Evolutionary conservation across 1,139 yeast species (phyloP).

Genomic region (Ogataea hybrid): DNA sequence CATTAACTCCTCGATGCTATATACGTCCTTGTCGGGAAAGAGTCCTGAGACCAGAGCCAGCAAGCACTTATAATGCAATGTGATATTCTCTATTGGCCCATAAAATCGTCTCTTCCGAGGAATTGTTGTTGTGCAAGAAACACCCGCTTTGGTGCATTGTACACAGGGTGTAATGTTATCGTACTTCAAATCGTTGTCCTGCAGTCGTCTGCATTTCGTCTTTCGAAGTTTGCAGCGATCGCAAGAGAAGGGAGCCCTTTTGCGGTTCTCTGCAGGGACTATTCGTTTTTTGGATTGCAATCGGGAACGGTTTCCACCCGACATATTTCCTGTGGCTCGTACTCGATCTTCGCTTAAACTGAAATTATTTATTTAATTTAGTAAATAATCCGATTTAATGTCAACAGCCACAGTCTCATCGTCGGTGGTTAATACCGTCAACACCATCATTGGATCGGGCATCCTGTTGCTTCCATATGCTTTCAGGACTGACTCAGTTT

Average conservation of each 20-base stretch:
- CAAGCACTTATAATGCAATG: conserved; percentile 40
- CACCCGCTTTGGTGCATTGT: conserved; percentile 36
- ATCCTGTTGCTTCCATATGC: conserved; percentile 91
- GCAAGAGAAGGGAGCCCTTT: conserved; percentile 42
- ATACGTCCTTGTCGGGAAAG: conserved; percentile 42
- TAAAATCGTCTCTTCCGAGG: conserved; percentile 38
- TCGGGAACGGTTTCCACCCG: conserved; percentile 4
- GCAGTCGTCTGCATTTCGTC: conserved; percentile 40
- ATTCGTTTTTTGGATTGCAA: conserved; percentile 30
- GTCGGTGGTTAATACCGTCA: conserved; percentile 50
- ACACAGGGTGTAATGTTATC: conserved; percentile 39
- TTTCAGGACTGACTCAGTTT: conserved; percentile 77
- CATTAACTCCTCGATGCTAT: conserved; percentile 37
- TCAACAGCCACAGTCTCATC: conserved; percentile 27
- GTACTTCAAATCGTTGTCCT: conserved; percentile 31
- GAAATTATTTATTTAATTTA: not conserved
- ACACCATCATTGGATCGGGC: conserved; percentile 88
- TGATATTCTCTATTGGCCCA: conserved; percentile 38
- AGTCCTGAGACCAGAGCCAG: conserved; percentile 36
- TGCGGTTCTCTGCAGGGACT: conserved; percentile 37
- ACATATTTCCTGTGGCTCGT: not conserved
- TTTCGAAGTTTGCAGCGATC: conserved; percentile 45
- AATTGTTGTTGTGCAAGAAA: conserved; percentile 39
- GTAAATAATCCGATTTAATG: not conserved
- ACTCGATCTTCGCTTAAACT: no score